Percentiles rank a stretch among this genome's conserved stretches.
Conservation (phyloP, 805 yeast species). For the Pichia thaimueangensis region DNA sequence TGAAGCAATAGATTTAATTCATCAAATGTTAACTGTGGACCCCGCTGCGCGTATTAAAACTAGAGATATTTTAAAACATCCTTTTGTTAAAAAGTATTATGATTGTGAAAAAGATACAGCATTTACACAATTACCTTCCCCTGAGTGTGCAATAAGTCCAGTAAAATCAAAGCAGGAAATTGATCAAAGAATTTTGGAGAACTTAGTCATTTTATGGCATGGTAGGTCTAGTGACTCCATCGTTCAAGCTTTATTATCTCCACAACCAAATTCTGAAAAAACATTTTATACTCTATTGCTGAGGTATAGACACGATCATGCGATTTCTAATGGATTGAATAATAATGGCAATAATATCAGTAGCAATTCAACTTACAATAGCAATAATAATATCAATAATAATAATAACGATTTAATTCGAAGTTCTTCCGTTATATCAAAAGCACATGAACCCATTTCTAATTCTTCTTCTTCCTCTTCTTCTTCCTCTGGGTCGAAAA, state of each 20-base stretch:
- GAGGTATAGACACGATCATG: constrained; percentile 33
- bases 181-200: constrained; percentile 47
- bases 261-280: constrained; percentile 31
- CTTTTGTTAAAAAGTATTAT: constrained; percentile 71
- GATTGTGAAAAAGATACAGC: constrained; percentile 33
- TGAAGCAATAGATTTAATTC: constrained; percentile 84
- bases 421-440: constrained; percentile 27
- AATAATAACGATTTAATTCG: constrained; percentile 22
- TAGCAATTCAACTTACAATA: not conserved
- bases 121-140: constrained; percentile 43
- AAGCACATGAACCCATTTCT: constrained; percentile 18
- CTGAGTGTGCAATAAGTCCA: constrained; percentile 46
- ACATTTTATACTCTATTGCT: constrained; percentile 32
- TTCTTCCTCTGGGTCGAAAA: constrained; percentile 12
- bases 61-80: constrained; percentile 71
- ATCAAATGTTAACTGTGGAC: constrained; percentile 73
- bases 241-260: constrained; percentile 22
- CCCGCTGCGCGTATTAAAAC: constrained; percentile 78
- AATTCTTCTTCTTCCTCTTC: constrained; percentile 7
- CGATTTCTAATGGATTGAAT: not conserved
- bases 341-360: not conserved
- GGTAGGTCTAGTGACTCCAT: constrained; percentile 39
- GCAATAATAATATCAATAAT: constrained; percentile 15
- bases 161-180: constrained; percentile 39
- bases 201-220: constrained; percentile 53